Base-by-base conservation (phyloP, 768 basidiomycete species). In the Kwoniella sp. region DNA sequence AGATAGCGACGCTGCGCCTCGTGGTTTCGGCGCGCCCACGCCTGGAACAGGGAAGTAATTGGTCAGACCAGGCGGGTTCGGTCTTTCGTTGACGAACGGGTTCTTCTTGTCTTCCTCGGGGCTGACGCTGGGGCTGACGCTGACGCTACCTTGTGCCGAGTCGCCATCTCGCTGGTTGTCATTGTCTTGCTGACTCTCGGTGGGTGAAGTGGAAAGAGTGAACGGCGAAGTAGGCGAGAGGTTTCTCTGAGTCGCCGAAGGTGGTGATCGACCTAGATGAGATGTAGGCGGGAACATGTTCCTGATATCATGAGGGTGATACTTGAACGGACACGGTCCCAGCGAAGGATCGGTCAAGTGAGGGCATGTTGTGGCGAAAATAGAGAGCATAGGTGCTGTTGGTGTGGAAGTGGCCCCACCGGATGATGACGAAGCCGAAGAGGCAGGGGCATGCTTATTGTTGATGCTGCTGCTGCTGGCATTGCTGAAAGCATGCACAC, bases 261-360 rank as follows among this genome's bases (percentile, higher is more conserved):
- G 51, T n/a, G 60, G 51, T 22, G 53, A 55, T 48, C 27, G 36
- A 26, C 37, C 36, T 30, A 56, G 46, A 24, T 62, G 60, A 2
- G 60, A 62, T 13, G 62, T 64, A 24, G 62, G 62, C 9, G 64
- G 64, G 54, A 58, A 65, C 54, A 65, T 60, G n/a, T 51, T 58
- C 48, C 64, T 15, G n/a, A 65, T 33, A 26, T 65, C 58, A 47
- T 65, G 64, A n/a, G 64, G 64, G 47, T 65, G 64, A 24, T 37
- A 52, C 52, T 51, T 60, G 58, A 65, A 60, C 7, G 64, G 64
- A 60, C 64, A 65, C 25, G 50, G 52, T 27, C 64, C 57, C 2
- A 65, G 44, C 4, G 63, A 65, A 15, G 63, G 63, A 29, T 65
- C 63, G 10, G 46, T 52, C 22, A 64, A 24, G 27, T 65, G 55